Evolutionary conservation across 208 protist species (phyloP), one percentile per base, ranked within the genome.

Genomic region (Herpetomonas muscarum): DNA sequence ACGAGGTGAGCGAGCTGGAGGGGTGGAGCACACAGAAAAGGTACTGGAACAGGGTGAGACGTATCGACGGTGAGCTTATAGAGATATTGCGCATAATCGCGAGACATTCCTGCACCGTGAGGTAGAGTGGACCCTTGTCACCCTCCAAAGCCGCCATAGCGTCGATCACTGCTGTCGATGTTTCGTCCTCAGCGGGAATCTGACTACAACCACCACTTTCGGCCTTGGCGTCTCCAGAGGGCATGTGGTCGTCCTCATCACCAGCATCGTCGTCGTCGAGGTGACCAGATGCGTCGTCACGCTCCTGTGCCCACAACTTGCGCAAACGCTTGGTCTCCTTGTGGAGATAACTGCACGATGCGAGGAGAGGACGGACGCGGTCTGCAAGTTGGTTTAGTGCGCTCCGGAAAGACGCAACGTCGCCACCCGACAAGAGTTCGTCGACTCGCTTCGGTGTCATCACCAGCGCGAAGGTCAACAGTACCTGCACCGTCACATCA

Each of bases 381-480:
- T 46, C 10, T 6, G 17, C 9, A 19, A 46, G 41, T 6, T 46
- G 41, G 4, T 12, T 4, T 6, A 46, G 15, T 19, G 19, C 49
- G 46, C 1, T 55, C 34, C 32, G 49, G 37, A 41, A 75, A 25
- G 13, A 22, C 53, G 42, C 60, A 4, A 52, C 36, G 44, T 79
- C 72, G 13, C 37, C 41, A 15, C 48, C 57, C 15, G 62, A 54
- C 36, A 83, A 36, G 46, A 71, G 52, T 15, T 30, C 48, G 17
- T 61, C 26, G 1, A 64, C 63, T 10, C 59, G 58, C 42, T 61
- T 42, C 6, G 68, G 59, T 28, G 67, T 55, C 29, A 70, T 62
- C 45, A 78, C 49, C n/a, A 71, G 45, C 39, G 79, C 54, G 54
- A 76, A 70, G 6, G 72, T 69, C 12, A 85, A 55, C 31, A 74